These are phyloP conservation scores for Trichoderma orchidacearum DNA, from an alignment of 495 filamentous ascomycete species.

Conservation along the genomic window DNA sequence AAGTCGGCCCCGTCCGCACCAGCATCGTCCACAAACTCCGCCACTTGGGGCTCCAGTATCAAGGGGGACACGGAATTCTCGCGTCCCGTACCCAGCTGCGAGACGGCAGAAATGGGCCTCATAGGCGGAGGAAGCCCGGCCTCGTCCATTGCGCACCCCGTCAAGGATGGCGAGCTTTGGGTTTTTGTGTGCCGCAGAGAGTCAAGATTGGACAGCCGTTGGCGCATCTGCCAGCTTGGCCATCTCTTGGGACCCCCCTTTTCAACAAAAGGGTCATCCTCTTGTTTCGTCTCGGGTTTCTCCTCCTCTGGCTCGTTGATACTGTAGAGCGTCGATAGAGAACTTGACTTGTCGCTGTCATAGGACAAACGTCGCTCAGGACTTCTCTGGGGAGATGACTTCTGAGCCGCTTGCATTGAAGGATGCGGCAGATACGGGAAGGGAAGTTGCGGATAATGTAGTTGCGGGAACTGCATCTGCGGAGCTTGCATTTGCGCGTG, in stretches of 20 bases:
- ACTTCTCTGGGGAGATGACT: neutral
- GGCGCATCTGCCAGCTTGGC: neutral
- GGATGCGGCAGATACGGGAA: neutral
- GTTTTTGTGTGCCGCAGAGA: neutral
- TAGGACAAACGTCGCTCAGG: neutral
- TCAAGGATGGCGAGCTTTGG: neutral
- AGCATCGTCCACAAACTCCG: neutral
- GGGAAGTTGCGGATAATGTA: neutral
- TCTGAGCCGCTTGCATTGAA: neutral
- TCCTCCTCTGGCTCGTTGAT: conserved; percentile 1
- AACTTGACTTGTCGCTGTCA: conserved; percentile 1
- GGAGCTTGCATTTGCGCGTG: neutral
- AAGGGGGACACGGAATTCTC: neutral
- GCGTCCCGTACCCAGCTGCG: neutral
- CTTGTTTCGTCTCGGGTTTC: neutral
- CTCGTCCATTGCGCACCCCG: neutral
- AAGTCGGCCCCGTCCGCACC: neutral
- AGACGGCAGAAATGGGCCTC: neutral
- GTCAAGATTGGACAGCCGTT: neutral
- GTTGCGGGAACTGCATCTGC: neutral
- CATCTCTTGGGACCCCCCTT: neutral
- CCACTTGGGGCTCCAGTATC: neutral
- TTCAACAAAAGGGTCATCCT: conserved; percentile 1
- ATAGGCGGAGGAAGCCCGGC: neutral
- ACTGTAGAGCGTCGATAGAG: conserved; percentile 2